phyloP scores from a whole-genome alignment of 345 rosid species.

The Salix viminalis region DNA sequence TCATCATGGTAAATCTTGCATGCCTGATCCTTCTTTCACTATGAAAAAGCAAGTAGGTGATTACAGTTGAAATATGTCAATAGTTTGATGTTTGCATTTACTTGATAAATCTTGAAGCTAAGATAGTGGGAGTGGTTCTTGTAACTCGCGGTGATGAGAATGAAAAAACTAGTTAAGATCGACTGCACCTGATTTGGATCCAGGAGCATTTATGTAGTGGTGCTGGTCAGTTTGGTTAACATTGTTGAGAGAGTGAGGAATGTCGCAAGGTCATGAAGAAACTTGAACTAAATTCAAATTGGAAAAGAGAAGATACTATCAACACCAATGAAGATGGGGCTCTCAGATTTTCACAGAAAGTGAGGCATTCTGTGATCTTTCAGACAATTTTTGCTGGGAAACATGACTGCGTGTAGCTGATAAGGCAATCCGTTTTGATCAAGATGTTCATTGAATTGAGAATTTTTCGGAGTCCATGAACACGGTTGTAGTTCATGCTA shows the following conservation, averaged over 20 bases:
- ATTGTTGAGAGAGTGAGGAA: slow-evolving; percentile 33
- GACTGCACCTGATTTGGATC: slow-evolving; percentile 38
- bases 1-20: slow-evolving; percentile 35
- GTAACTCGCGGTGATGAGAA: slow-evolving; percentile 62
- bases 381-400: slow-evolving; percentile 60
- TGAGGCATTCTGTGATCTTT: slow-evolving; percentile 55
- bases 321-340: slow-evolving; percentile 55
- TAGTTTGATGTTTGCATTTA: slow-evolving; percentile 55
- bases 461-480: too few relatives aligned
- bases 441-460: slow-evolving; percentile 53
- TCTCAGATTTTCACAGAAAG: slow-evolving; percentile 47
- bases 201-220: slow-evolving; percentile 19
- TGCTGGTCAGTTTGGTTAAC: slow-evolving; percentile 23
- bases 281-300: slow-evolving; percentile 12
- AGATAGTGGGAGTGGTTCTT: slow-evolving; percentile 52
- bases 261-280: slow-evolving; percentile 12
- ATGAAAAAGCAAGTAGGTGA: slow-evolving; percentile 44
- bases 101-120: slow-evolving; percentile 44
- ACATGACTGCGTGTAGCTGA: slow-evolving; percentile 66
- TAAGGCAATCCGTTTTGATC: slow-evolving; percentile 71
- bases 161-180: slow-evolving; percentile 43
- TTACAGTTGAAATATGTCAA: slow-evolving; percentile 58
- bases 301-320: slow-evolving; percentile 37
- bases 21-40: slow-evolving; percentile 54
- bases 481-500: too few relatives aligned